These are phyloP conservation scores for Phytophthora rubi DNA, from an alignment of 352 stramenopile genomes.

Conservation along the genomic window DNA sequence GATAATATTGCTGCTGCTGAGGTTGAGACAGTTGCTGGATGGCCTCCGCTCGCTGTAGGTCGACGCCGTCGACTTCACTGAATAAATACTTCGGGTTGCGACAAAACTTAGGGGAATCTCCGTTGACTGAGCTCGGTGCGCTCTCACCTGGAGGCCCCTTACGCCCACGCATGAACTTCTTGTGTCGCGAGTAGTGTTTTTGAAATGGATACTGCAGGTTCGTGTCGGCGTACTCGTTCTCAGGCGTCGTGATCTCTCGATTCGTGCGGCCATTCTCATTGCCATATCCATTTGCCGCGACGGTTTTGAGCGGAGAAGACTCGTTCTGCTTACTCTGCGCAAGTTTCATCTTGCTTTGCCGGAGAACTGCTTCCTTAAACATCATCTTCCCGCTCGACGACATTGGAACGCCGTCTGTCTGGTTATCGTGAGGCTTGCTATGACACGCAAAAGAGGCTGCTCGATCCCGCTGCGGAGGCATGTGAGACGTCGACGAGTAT, in stretches of 20 bases:
- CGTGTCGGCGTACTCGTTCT: slow-evolving; percentile 5
- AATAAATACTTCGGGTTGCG: slow-evolving; percentile 37
- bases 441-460: slow-evolving; percentile 33
- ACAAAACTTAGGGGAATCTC: slow-evolving; percentile 19
- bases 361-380: slow-evolving; percentile 66
- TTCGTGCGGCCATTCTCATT: slow-evolving; percentile 24
- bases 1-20: slow-evolving; percentile 25
- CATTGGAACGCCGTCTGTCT: slow-evolving; percentile 4
- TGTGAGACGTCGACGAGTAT: slow-evolving; percentile 7
- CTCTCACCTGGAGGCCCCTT: slow-evolving; percentile 21
- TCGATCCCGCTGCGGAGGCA: slow-evolving; percentile 27
- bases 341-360: slow-evolving; percentile 39
- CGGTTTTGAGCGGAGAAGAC: neutral
- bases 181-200: slow-evolving; percentile 23
- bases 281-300: slow-evolving; percentile 12
- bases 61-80: slow-evolving; percentile 12
- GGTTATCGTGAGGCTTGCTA: slow-evolving; percentile 22
- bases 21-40: slow-evolving; percentile 24
- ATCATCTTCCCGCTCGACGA: slow-evolving; percentile 40
- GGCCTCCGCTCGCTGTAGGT: slow-evolving; percentile 11
- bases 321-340: slow-evolving; percentile 18
- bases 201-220: slow-evolving; percentile 8
- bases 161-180: slow-evolving; percentile 22
- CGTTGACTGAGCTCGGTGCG: slow-evolving; percentile 11
- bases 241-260: slow-evolving; percentile 1